Conservation (phyloP, 202 grass and related monocot genomes). For the Setaria viridis region DNA sequence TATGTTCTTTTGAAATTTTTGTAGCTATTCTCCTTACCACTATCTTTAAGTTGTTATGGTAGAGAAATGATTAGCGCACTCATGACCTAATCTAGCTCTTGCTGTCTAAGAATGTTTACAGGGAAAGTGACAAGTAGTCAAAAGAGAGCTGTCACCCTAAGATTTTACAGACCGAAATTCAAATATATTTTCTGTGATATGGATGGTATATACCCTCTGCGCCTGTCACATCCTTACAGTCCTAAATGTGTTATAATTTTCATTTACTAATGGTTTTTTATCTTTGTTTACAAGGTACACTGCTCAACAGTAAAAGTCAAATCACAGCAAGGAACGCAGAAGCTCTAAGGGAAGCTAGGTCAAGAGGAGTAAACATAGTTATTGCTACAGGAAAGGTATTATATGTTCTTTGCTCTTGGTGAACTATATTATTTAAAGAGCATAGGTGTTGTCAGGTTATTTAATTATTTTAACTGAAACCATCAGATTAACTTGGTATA, state of each 20-base stretch:
- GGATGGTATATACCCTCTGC: slow-evolving; percentile 69
- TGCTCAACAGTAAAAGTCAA: slow-evolving; percentile 96
- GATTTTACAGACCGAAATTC: slow-evolving; percentile 98
- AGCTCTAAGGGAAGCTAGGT: slow-evolving; percentile 87
- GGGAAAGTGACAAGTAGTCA: slow-evolving; percentile 59
- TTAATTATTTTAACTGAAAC: slow-evolving; percentile 6
- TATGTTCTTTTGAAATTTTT: slow-evolving; percentile 43
- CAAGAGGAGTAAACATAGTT: slow-evolving; percentile 91
- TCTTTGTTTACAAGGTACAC: slow-evolving; percentile 71
- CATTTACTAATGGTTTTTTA: slow-evolving; percentile 29
- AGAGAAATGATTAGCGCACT: slow-evolving; percentile 35
- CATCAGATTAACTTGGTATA: background rate
- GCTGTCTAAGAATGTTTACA: slow-evolving; percentile 76
- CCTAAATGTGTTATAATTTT: slow-evolving; percentile 34
- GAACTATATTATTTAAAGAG: background rate
- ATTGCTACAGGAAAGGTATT: slow-evolving; percentile 97
- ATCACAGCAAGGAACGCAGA: slow-evolving; percentile 78
- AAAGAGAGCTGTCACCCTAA: slow-evolving; percentile 68
- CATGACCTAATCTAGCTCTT: slow-evolving; percentile 51
- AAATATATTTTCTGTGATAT: slow-evolving; percentile 97
- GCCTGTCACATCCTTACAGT: slow-evolving; percentile 32
- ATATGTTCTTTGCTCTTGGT: slow-evolving; percentile 31
- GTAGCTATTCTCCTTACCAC: slow-evolving; percentile 22
- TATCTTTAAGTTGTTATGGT: slow-evolving; percentile 33
- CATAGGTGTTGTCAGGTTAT: background rate